Base-by-base conservation (phyloP, 768 basidiomycete genomes). In the Mycena maculata region DNA sequence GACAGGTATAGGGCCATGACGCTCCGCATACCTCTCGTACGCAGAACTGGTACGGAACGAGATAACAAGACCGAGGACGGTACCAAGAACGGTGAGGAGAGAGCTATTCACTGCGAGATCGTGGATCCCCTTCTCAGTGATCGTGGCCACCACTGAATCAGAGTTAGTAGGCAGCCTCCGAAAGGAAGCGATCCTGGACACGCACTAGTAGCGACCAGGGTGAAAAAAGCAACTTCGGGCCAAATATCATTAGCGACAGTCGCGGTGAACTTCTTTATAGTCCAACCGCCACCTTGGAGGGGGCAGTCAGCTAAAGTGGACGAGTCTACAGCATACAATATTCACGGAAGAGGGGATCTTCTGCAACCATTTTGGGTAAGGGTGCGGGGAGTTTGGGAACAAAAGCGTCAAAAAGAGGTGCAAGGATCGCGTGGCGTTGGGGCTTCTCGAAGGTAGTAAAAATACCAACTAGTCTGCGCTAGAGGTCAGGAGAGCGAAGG, bases 21-120 rank as follows among this genome's bases (percentile, higher is more conserved):
- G 11, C 16, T 13, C 8, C 30, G n/a, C 64, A 6, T 27, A 89
- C 84, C 89, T 83, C 60, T 90, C 88, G 73, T 91, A 91, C 2
- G 91, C 90, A 23, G 88, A 89, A 16, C 88, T 88, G 6, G 90
- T 92, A 68, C 91, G 82, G 79, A 92, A 93, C 0, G 88, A 89
- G 56, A 93, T 87, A 52, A 90, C 88, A 71, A 89, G 81, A 86
- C 85, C 90, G 75, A 91, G 85, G 30, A 92, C 89, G 18, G 88
- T 90, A 85, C 91, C 91, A 53, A 93, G 81, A 2, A 92, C 91
- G 8, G 90, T 90, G 65, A 93, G 79, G 63, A 90, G 83, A 55
- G 39, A 28, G 48, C 42, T 64, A 58, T 52, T 63, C 18, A 67
- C 54, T 9, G 58, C 56, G 13, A 71, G 62, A 38, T 67, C 48